Conservation (phyloP, 2,329 filamentous ascomycete genomes). For the Atkinsonella hypoxylon region DNA sequence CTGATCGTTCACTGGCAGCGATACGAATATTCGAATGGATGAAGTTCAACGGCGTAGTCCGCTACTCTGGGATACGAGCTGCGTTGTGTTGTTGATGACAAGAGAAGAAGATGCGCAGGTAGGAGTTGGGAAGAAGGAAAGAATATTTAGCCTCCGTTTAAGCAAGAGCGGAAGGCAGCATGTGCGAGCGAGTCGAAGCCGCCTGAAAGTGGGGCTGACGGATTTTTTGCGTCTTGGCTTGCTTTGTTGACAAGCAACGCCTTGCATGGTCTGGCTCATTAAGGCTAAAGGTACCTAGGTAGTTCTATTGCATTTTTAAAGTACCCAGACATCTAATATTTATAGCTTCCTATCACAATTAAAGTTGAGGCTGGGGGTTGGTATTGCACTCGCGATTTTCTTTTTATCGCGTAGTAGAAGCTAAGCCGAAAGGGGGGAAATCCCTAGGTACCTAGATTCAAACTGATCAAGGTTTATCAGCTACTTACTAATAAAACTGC, state of each 20-base stretch:
- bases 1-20: neutral
- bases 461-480: no score
- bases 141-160: neutral
- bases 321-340: no score
- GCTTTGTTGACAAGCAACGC: neutral
- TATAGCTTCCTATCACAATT: no score
- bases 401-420: no score
- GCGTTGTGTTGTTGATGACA: conserved; percentile 2
- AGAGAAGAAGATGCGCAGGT: neutral
- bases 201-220: neutral
- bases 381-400: no score
- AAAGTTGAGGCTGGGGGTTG: no score
- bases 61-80: conserved; percentile 1
- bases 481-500: no score
- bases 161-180: neutral
- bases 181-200: neutral
- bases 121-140: conserved; percentile 4
- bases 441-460: no score
- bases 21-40: neutral
- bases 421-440: no score
- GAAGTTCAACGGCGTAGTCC: neutral
- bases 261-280: neutral
- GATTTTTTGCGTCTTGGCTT: neutral
- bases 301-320: no score
- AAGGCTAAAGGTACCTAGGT: no score